Evolutionary conservation across 805 yeast genomes (phyloP).

Genomic region (Cyberlindnera mycetangii): DNA sequence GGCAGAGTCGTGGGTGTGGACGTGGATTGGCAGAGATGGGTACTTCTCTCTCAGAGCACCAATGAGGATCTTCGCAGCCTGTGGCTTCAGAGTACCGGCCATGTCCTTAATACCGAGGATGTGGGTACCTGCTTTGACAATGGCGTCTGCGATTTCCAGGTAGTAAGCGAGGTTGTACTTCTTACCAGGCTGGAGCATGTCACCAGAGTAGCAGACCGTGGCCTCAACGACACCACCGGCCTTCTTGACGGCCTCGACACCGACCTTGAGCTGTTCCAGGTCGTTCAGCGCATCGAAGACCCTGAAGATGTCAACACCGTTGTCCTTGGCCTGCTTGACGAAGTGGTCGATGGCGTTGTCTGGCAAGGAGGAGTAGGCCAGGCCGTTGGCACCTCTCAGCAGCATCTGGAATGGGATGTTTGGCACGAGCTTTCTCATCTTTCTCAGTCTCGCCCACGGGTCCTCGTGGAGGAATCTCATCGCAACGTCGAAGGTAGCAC

Average conservation of each 20-base stretch:
- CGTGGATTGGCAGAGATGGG: slow-evolving; percentile 96
- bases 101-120: slow-evolving; percentile 96
- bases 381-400: slow-evolving; percentile 98
- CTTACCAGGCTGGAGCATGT: slow-evolving; percentile 93
- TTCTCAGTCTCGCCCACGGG: slow-evolving; percentile 96
- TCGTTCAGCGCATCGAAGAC: slow-evolving; percentile 98
- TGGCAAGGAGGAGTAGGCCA: slow-evolving; percentile 95
- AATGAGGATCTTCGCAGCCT: slow-evolving; percentile 82
- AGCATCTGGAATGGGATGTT: slow-evolving; percentile 99
- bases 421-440: slow-evolving; percentile 86
- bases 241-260: slow-evolving; percentile 95
- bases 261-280: slow-evolving; percentile 93
- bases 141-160: slow-evolving; percentile 71
- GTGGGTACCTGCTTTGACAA: slow-evolving; percentile 94
- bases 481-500: slow-evolving; percentile 98
- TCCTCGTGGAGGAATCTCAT: slow-evolving; percentile 98
- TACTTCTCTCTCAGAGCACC: slow-evolving; percentile 78
- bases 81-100: slow-evolving; percentile 99
- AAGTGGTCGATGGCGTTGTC: slow-evolving; percentile 98
- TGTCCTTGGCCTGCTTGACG: slow-evolving; percentile 89
- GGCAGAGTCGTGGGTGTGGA: slow-evolving; percentile 98
- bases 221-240: slow-evolving; percentile 99
- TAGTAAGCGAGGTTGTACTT: slow-evolving; percentile 94
- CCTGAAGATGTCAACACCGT: slow-evolving; percentile 96
- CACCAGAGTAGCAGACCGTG: slow-evolving; percentile 98